phyloP scores from a whole-genome alignment of 1,284 basidiomycete genomes.

The Malassezia arunalokei region DNA sequence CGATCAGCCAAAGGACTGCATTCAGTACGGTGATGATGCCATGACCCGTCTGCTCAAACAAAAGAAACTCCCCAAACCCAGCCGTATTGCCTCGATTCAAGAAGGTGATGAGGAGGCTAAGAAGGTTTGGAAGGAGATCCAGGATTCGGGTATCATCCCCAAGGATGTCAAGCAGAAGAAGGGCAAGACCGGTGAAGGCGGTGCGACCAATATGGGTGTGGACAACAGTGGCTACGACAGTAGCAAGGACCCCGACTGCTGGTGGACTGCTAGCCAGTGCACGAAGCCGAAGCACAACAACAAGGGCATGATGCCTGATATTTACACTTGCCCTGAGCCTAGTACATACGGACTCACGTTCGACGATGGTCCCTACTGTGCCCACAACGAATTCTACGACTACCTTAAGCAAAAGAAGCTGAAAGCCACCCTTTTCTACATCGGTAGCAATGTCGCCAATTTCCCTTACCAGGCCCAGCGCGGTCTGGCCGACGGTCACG shows the following conservation, averaged over 20 bases:
- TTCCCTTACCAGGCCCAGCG: conserved; percentile 52
- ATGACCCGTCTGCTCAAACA: background rate
- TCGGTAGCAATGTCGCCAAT: conserved; percentile 52
- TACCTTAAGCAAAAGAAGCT: conserved; percentile 49
- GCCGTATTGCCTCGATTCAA: conserved; percentile 13
- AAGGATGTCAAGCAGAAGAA: conserved; percentile 10
- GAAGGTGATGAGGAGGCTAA: conserved; percentile 1
- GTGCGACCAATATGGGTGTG: background rate
- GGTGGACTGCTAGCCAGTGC: conserved; percentile 35
- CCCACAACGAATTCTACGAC: conserved; percentile 52
- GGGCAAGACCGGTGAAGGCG: conserved; percentile 22
- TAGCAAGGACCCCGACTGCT: conserved; percentile 35
- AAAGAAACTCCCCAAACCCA: conserved; percentile 26
- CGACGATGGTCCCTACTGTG: conserved; percentile 50
- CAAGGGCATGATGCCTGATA: conserved; percentile 42
- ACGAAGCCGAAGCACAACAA: conserved; percentile 35
- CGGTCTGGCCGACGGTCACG: conserved; percentile 43
- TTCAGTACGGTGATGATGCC: background rate
- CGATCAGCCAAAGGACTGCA: background rate
- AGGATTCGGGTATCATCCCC: conserved; percentile 9
- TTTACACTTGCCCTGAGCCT: conserved; percentile 48
- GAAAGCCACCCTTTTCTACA: conserved; percentile 50
- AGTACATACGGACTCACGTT: conserved; percentile 51
- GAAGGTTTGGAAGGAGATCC: conserved; percentile 12
- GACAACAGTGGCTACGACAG: conserved; percentile 16